Evolutionary conservation across 257 asterid species (phyloP), one percentile per base, ranked within the genome.

Genomic region (Gentiana straminea): DNA sequence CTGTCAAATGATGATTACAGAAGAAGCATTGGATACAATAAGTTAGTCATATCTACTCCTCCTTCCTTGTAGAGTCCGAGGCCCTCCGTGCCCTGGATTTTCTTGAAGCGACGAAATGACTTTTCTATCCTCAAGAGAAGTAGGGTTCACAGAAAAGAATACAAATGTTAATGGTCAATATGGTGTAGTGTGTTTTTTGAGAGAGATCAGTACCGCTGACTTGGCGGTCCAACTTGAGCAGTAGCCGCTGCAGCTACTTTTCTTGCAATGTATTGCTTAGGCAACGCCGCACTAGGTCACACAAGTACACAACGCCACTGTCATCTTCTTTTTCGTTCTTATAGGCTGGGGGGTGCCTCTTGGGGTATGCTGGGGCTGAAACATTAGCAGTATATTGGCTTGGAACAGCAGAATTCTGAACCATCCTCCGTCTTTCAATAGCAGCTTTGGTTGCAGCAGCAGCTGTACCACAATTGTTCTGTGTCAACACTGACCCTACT

Each of bases 351-450:
- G 80, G 76, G 60, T 71, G 75, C 59, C 80, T 71, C 64, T 68
- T 64, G 51, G 81, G 78, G 64, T 75, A 75, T 33, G 75, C 70
- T 15, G 94, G 66, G 73, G 71, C 65, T 32, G 94, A 75, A 51
- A 75, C 76, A n/a, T n/a, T n/a, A n/a, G n/a, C n/a, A 24, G 75
- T 61, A 50, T 82, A 84, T 45, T 82, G 96, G 60, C 79, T 49
- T 1, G 87, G 84, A 64, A 69, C 67, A 35, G 75, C 80, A 8
- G 89, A 81, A 75, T 77, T 86, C 62, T 86, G 80, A 8, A 64
- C 63, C 45, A 70, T 62, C 69, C 78, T 86, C 44, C 81, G 83
- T 55, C 79, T 86, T 53, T 86, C 94, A 6, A 61, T 70, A 55
- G 72, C 75, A n/a, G n/a, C n/a, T 55, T 81, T 94, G 7, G 60